phyloP scores from a whole-genome alignment of 1,284 basidiomycete species.

The Malassezia yamatoensis region DNA sequence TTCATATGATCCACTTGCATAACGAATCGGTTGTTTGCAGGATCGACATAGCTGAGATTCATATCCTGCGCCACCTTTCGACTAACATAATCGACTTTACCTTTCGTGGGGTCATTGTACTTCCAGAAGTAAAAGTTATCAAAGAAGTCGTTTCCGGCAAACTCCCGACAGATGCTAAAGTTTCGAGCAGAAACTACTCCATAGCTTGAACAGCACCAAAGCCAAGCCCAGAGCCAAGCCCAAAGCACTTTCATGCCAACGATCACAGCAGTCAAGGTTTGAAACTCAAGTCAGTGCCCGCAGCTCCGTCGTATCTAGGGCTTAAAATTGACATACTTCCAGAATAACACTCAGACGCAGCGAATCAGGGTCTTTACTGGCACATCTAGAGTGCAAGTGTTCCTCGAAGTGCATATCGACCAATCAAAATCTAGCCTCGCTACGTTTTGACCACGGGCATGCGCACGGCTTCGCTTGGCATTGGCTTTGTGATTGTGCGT shows the following conservation, averaged over 20 bases:
- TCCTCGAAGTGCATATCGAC: too few species aligned
- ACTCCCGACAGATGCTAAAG: conserved; percentile 25
- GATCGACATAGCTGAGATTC: conserved; percentile 27
- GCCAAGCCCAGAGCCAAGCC: too few species aligned
- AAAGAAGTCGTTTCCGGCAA: conserved; percentile 28
- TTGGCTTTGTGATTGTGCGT: too few species aligned
- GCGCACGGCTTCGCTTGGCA: too few species aligned
- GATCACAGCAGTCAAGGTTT: background rate
- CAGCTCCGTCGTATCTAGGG: background rate
- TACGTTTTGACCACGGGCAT: too few species aligned
- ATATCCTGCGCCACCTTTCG: conserved; percentile 19
- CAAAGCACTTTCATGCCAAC: background rate
- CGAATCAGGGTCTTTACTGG: too few species aligned
- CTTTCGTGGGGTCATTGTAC: conserved; percentile 28
- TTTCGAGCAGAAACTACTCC: conserved; percentile 12
- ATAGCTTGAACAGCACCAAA: background rate
- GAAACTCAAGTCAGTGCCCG: background rate
- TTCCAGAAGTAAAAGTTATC: conserved; percentile 34
- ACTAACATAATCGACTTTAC: conserved; percentile 24
- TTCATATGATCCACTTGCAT: conserved; percentile 21
- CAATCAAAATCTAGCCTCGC: too few species aligned
- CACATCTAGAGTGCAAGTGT: too few species aligned
- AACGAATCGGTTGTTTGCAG: conserved; percentile 17
- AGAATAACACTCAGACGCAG: too few species aligned
- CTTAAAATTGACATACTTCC: background rate